Percentiles rank a stretch among this genome's conserved stretches.
phyloP scores from a whole-genome alignment of 2,329 filamentous ascomycete genomes.

The Domatiomyces globalis region DNA sequence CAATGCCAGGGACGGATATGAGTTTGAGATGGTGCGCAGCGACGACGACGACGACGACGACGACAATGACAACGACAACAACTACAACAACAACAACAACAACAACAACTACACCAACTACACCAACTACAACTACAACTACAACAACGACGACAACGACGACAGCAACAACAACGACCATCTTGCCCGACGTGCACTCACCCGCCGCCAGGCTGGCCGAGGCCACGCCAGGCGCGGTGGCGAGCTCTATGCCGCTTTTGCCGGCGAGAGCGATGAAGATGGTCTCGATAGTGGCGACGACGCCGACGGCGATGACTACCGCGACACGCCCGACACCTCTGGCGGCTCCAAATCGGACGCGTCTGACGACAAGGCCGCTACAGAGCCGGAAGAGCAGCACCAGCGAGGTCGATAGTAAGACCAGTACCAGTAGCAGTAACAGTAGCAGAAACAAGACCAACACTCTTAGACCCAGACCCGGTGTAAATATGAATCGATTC shows the following conservation, averaged over 20 bases:
- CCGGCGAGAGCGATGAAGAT: slow-evolving; percentile 67
- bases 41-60: slow-evolving; percentile 48
- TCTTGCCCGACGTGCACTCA: slow-evolving; percentile 20
- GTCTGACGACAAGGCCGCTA: background rate
- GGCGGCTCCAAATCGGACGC: background rate
- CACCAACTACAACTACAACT: slow-evolving; percentile 55
- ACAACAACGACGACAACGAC: background rate
- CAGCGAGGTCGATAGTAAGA: background rate
- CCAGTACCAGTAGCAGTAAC: background rate
- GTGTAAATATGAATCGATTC: background rate
- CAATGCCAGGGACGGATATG: slow-evolving; percentile 67
- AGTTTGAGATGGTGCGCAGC: slow-evolving; percentile 84
- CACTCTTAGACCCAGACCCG: too few species aligned
- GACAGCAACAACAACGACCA: too few species aligned
- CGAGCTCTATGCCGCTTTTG: slow-evolving; percentile 95
- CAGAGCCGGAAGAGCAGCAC: background rate
- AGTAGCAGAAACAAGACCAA: too few species aligned
- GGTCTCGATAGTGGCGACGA: slow-evolving; percentile 13
- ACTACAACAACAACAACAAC: too few species aligned
- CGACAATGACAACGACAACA: slow-evolving; percentile 32
- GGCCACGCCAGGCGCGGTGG: slow-evolving; percentile 51
- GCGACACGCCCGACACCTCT: slow-evolving; percentile 13
- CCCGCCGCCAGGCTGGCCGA: slow-evolving; percentile 32
- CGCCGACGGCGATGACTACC: slow-evolving; percentile 25
- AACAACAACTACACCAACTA: too few species aligned